A percentile compares a stretch with the other conserved stretches of the same genome.
phyloP scores from a whole-genome alignment of 2,329 filamentous ascomycete genomes.

The Fusarium chaquense region DNA sequence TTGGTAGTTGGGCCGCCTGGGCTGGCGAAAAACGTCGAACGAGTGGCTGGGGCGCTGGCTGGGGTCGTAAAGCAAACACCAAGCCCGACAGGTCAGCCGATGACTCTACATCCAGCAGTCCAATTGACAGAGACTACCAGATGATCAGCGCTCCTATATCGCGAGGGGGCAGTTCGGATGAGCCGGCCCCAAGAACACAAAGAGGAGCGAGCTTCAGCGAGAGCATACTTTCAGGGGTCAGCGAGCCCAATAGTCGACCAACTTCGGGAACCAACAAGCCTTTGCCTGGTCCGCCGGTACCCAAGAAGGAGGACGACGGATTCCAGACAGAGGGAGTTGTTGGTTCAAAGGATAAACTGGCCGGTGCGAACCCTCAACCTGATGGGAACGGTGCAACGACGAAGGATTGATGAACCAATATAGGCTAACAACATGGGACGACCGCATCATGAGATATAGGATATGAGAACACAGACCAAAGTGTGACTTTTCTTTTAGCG shows the following conservation, averaged over 20 bases:
- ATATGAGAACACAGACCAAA: slow-evolving; percentile 11
- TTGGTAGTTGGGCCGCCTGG: slow-evolving; percentile 77
- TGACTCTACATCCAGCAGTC: slow-evolving; percentile 53
- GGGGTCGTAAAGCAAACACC: slow-evolving; percentile 52
- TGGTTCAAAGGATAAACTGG: slow-evolving; percentile 41
- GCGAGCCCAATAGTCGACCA: slow-evolving; percentile 46
- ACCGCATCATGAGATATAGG: slow-evolving; percentile 22
- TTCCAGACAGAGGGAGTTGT: slow-evolving; percentile 47
- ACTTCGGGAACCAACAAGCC: slow-evolving; percentile 33
- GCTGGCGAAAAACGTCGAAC: slow-evolving; percentile 79
- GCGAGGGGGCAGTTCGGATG: slow-evolving; percentile 47
- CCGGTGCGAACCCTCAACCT: slow-evolving; percentile 14
- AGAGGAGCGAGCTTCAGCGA: slow-evolving; percentile 60
- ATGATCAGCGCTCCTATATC: slow-evolving; percentile 51
- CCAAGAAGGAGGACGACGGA: slow-evolving; percentile 41
- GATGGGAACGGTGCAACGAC: slow-evolving; percentile 9
- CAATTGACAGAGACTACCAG: slow-evolving; percentile 56
- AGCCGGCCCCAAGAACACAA: slow-evolving; percentile 49
- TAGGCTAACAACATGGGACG: neutral
- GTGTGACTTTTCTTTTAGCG: slow-evolving; percentile 9
- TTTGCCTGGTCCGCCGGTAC: slow-evolving; percentile 24
- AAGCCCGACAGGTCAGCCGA: slow-evolving; percentile 50
- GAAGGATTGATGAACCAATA: slow-evolving; percentile 26
- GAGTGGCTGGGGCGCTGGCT: slow-evolving; percentile 59
- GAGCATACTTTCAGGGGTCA: slow-evolving; percentile 58